Evolutionary conservation across 2,329 filamentous ascomycete species (phyloP).

Genomic region (Macrophomina tecta): DNA sequence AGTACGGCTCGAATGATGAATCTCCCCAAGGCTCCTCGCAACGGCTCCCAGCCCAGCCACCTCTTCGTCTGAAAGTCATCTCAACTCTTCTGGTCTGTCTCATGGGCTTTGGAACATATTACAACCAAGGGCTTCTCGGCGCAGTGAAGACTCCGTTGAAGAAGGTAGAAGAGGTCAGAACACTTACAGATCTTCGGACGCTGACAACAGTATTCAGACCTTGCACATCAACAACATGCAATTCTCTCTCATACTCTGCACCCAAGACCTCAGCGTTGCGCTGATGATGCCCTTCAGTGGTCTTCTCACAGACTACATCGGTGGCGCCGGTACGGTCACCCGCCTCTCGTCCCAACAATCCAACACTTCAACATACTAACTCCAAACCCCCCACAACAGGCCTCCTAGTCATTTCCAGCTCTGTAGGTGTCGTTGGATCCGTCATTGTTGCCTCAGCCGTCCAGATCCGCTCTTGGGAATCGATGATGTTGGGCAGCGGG

Average conservation of each 20-base stretch:
- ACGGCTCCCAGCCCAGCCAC: neutral
- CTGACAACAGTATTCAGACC: constrained; percentile 38
- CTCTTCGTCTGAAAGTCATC: neutral
- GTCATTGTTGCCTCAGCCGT: constrained; percentile 58
- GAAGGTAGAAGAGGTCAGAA: constrained; percentile 44
- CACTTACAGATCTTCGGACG: neutral
- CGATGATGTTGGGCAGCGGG: constrained; percentile 62
- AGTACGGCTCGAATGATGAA: neutral
- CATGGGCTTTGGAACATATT: constrained; percentile 65
- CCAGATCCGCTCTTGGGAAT: constrained; percentile 57
- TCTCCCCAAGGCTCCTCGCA: neutral
- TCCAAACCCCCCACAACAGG: constrained; percentile 33
- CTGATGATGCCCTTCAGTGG: constrained; percentile 62
- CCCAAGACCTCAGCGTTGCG: constrained; percentile 67
- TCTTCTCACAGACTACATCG: constrained; percentile 63
- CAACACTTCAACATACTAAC: neutral
- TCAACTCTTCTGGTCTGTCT: neutral
- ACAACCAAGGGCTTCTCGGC: constrained; percentile 64
- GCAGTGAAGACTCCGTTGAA: constrained; percentile 68
- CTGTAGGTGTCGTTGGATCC: constrained; percentile 62
- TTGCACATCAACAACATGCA: constrained; percentile 65
- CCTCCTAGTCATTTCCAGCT: constrained; percentile 65
- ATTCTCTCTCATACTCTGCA: constrained; percentile 64
- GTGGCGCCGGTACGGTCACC: constrained; percentile 53
- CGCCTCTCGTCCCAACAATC: neutral